Evolutionary conservation across 2,329 filamentous ascomycete genomes (phyloP).

Genomic region (Colletotrichum sp.): DNA sequence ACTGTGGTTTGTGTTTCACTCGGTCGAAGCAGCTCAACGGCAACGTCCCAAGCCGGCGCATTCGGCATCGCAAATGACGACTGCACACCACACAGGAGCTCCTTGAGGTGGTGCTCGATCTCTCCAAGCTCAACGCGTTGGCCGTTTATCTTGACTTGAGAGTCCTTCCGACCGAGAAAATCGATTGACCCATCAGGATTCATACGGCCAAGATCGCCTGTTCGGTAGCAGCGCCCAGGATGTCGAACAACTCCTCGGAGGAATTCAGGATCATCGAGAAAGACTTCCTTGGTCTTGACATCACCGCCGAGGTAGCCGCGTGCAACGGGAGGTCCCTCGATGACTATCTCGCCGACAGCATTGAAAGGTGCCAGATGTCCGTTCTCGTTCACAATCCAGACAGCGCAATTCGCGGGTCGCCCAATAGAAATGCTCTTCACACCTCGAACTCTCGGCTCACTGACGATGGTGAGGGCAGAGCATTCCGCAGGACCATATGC

Average conservation of each 20-base stretch:
- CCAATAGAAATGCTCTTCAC: constrained; percentile 4
- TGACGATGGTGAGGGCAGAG: constrained; percentile 16
- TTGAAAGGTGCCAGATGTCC: constrained; percentile 26
- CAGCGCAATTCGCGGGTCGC: not conserved
- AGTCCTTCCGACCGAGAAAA: constrained; percentile 20
- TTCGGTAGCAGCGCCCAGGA: constrained; percentile 9
- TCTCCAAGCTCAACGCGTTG: constrained; percentile 24
- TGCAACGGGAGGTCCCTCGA: constrained; percentile 29
- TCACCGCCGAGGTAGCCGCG: constrained; percentile 18
- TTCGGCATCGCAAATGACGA: not conserved
- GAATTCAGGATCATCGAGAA: not conserved
- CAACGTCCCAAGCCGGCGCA: not conserved
- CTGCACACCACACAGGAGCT: not conserved
- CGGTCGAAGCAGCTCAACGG: not conserved
- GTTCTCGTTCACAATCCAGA: constrained; percentile 28
- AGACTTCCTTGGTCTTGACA: not conserved
- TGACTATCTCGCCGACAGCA: constrained; percentile 28
- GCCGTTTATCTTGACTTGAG: constrained; percentile 23
- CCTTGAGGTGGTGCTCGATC: constrained; percentile 23
- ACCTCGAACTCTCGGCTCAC: not conserved
- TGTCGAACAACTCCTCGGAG: not conserved
- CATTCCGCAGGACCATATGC: constrained; percentile 25
- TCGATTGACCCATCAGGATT: constrained; percentile 12
- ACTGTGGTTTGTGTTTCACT: not conserved
- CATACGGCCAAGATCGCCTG: constrained; percentile 11